phyloP scores from a whole-genome alignment of 1,284 basidiomycete genomes.

The Xerocomus amazonicus region DNA sequence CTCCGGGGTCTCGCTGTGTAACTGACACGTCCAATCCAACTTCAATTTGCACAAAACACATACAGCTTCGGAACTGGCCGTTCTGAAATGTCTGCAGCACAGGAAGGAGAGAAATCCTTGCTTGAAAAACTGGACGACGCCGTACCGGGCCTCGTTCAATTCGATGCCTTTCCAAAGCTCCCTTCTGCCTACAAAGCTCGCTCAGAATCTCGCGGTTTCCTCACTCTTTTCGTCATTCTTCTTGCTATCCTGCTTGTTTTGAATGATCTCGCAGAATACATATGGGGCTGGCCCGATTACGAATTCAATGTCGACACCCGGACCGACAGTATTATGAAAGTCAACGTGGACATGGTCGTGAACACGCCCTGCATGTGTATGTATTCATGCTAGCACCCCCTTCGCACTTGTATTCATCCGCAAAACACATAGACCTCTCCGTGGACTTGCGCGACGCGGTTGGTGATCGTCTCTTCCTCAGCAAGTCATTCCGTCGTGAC shows the following conservation, averaged over 20 bases:
- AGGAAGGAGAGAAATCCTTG: conserved; percentile 18
- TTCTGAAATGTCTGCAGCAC: background rate
- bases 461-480: conserved; percentile 87
- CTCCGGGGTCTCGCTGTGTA: conserved; percentile 12
- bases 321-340: conserved; percentile 59
- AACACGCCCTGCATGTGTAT: conserved; percentile 90
- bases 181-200: conserved; percentile 85
- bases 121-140: conserved; percentile 34
- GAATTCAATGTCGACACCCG: conserved; percentile 80
- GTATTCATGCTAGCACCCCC: conserved; percentile 32
- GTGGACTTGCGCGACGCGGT: conserved; percentile 91
- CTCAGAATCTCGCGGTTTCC: conserved; percentile 82
- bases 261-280: conserved; percentile 85
- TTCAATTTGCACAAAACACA: background rate
- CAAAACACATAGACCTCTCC: conserved; percentile 58
- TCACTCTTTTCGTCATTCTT: conserved; percentile 77
- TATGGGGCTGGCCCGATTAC: conserved; percentile 89
- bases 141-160: conserved; percentile 43
- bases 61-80: background rate
- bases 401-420: background rate
- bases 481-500: conserved; percentile 81
- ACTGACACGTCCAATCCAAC: conserved; percentile 14
- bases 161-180: conserved; percentile 88
- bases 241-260: conserved; percentile 74
- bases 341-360: conserved; percentile 89